Percentiles rank a stretch among this genome's conserved stretches.
Conservation (phyloP, 495 filamentous ascomycete species). For the Aspergillus diversus region DNA sequence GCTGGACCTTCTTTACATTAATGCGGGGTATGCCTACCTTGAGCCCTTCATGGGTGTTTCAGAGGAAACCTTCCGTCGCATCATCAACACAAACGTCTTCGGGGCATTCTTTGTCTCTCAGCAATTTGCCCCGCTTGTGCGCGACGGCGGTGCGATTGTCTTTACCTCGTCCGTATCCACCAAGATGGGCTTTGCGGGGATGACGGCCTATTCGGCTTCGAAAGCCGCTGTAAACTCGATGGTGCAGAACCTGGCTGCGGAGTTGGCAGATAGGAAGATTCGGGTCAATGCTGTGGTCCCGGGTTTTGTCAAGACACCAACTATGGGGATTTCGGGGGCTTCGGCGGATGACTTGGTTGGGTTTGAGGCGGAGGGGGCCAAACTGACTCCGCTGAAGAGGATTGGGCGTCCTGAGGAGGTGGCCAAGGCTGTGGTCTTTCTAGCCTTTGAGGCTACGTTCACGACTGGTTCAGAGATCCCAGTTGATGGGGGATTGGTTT, state of each 20-base stretch:
- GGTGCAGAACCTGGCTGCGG: slow-evolving; percentile 17
- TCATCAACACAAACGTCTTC: slow-evolving; percentile 21
- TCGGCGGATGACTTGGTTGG: slow-evolving; percentile 10
- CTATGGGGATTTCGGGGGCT: slow-evolving; percentile 13
- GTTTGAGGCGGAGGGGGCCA: slow-evolving; percentile 14
- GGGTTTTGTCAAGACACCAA: slow-evolving; percentile 18
- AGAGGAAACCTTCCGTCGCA: slow-evolving; percentile 15
- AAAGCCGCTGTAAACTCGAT: slow-evolving; percentile 16
- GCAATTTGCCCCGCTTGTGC: slow-evolving; percentile 11
- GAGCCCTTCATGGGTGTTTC: slow-evolving; percentile 13
- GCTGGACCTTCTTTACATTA: slow-evolving; percentile 17
- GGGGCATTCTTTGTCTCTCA: slow-evolving; percentile 18
- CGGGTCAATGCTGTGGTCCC: slow-evolving; percentile 19
- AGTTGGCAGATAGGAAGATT: slow-evolving; percentile 8
- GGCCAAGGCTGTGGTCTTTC: slow-evolving; percentile 14
- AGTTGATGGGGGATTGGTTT: slow-evolving; percentile 16
- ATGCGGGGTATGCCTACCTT: slow-evolving; percentile 18
- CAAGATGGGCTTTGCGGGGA: slow-evolving; percentile 12
- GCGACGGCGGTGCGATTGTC: slow-evolving; percentile 18
- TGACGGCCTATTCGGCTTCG: slow-evolving; percentile 10
- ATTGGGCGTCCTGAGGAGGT: slow-evolving; percentile 15
- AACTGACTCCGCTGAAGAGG: slow-evolving; percentile 8
- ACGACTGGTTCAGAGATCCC: slow-evolving; percentile 13
- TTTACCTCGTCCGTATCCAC: slow-evolving; percentile 20
- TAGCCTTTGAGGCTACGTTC: slow-evolving; percentile 18